Base-by-base conservation (phyloP, 2,329 filamentous ascomycete genomes). In the Fonsecaea multimorphosa region DNA sequence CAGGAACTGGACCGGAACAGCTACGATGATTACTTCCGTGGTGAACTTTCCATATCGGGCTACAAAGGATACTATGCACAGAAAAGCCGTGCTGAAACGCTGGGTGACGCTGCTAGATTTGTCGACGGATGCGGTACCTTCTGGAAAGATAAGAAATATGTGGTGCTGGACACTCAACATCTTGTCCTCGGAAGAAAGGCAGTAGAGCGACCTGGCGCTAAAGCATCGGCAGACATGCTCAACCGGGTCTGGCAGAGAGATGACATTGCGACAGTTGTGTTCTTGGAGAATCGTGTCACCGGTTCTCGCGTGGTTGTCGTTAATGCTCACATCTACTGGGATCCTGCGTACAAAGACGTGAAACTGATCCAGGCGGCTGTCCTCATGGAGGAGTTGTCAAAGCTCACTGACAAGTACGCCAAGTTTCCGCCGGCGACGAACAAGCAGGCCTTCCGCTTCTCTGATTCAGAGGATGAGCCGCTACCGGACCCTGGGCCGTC, bases 241-340 rank as follows among this genome's bases (percentile, higher is more conserved):
- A 99, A 99, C 77, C 91, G 95, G 31, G 91, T 99, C 67, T 98
- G 97, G 95, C 93, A 94, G 67, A 92, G 95, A 80, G 95, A 99
- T 83, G 94, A 98, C 76, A 97, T 99, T 77, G 95, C 91, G 16
- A 90, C 97, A 55, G 87, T 97, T 55, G 88, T 91, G 63, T 96
- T 98, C 82, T 87, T 99, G 68, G 95, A 99, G 78, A 97, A 96
- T 74, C 88, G 94, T 40, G 82, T 87, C 67, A 97, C 94, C 0
- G 95, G 95, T n/a, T 89, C 92, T 14, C 89, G 95, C 63, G 82
- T 98, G 74, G 96, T 99, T 69, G 88, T 98, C 38, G 92, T 92
- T 71, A 98, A 98, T 75, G 91, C 92, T 4, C 95, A 99, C 82
- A 84, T 98, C 59, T 96, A 92, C 74, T 99, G 95, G 95, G 93